A percentile compares a stretch with the other conserved stretches of the same genome.
Evolutionary conservation across 139 green algal genomes (phyloP).

Genomic region (Penium margaritaceum): DNA sequence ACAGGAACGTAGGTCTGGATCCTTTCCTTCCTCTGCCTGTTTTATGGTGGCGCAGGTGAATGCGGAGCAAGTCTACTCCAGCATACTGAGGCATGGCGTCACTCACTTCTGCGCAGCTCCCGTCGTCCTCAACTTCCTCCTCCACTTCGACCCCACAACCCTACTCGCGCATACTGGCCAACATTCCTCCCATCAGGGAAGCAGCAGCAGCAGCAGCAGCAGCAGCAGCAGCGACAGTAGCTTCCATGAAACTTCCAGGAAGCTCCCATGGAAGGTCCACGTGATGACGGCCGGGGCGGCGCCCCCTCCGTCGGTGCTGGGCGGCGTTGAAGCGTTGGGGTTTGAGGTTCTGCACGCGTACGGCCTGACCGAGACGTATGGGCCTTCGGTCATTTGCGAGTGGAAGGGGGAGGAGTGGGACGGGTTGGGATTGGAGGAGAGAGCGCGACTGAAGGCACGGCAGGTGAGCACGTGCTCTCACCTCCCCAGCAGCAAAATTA

Average conservation of each 20-base stretch:
- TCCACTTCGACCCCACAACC: background rate
- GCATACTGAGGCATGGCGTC: constrained; percentile 3
- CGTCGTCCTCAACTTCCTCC: constrained; percentile 16
- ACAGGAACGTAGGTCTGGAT: too few relatives aligned
- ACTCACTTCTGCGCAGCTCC: constrained; percentile 28
- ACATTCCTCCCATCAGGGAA: background rate
- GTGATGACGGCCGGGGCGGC: constrained; percentile 31
- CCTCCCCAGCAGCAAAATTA: too few relatives aligned
- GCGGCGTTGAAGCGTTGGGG: constrained; percentile 20
- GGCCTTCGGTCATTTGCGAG: constrained; percentile 25
- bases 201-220: background rate
- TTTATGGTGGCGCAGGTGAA: too few relatives aligned
- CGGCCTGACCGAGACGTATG: constrained; percentile 39
- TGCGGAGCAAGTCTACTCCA: too few relatives aligned
- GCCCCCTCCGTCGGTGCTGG: constrained; percentile 23
- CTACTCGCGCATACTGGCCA: background rate
- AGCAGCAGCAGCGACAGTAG: background rate
- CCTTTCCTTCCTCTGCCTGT: too few relatives aligned
- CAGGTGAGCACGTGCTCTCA: constrained; percentile 8
- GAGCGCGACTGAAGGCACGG: constrained; percentile 25
- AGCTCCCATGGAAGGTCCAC: background rate
- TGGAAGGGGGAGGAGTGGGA: constrained; percentile 38
- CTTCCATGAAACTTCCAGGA: background rate
- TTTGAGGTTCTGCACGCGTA: constrained; percentile 37
- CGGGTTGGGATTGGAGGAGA: background rate